Base-by-base conservation (phyloP, 1,284 basidiomycete species). In the Naganishia albida region DNA sequence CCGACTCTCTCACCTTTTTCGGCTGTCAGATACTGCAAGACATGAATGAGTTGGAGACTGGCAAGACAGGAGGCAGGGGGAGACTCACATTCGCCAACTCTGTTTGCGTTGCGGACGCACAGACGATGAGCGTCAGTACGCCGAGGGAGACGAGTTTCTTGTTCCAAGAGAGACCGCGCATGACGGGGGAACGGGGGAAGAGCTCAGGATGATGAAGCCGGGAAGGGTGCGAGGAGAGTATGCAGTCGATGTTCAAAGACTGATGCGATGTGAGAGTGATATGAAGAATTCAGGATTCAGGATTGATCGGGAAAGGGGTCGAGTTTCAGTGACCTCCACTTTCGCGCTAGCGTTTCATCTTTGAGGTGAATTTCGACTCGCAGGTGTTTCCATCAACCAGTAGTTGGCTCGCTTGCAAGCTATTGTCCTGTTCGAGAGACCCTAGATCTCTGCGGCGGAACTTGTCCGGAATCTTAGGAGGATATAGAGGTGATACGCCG, bases 81-180 rank as follows among this genome's bases (percentile, higher is more conserved):
- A 10, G 3, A 50, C 68, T 65, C 57, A 69, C 68, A 23, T 76
- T 73, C 2, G 78, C 77, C 26, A 75, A 67, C 64, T 78, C 78
- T 0, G 78, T 80, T 67, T 80, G 77, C 2, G 70, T 70, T 13
- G 76, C 73, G 15, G 72, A 73, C 10, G 77, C 73, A 12, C 75
- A 49, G 39, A 78, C 77, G 66, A 80, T 76, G 28, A 69, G 69
- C 26, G 68, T 56, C n/a, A 80, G 71, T 30, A 78, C 72, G 20
- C 71, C 20, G 48, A 75, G 66, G 8, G 78, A 76, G 26, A 76
- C 63, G 30, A 76, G 62, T 28, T 64, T 43, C 46, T 62, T 64
- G 18, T 39, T 59, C 15, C 39, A 30, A 0, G 64, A 68, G 64
- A 72, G 72, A 2, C 70, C 68, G 26, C 62, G 71, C 28, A 68